phyloP scores from a whole-genome alignment of 2,329 filamentous ascomycete species.

The Aspergillus sp. region DNA sequence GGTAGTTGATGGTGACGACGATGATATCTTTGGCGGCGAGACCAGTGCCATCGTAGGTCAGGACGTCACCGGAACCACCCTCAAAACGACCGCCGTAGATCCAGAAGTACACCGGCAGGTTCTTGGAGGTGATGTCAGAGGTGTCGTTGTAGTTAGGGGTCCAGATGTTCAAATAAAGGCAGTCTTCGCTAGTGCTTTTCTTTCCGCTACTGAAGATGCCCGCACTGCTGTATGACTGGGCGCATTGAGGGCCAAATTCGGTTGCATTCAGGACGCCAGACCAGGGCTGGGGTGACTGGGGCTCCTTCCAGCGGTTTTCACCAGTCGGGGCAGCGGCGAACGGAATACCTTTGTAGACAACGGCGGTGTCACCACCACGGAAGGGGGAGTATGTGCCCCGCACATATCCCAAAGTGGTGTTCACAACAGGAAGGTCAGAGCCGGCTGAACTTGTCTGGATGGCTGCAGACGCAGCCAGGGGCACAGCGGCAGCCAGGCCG shows the following conservation, averaged over 20 bases:
- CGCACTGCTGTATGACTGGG: conserved; percentile 21
- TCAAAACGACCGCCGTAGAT: conserved; percentile 23
- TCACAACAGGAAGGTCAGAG: conserved; percentile 6
- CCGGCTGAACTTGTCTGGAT: not conserved
- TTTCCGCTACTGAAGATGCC: conserved; percentile 35
- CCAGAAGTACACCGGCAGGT: conserved; percentile 28
- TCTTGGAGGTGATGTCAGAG: conserved; percentile 16
- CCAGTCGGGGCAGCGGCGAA: conserved; percentile 19
- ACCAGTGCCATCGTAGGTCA: conserved; percentile 24
- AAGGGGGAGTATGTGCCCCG: conserved; percentile 25
- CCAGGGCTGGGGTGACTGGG: conserved; percentile 9
- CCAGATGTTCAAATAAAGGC: conserved; percentile 27
- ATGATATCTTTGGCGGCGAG: conserved; percentile 25
- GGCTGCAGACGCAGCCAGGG: not conserved
- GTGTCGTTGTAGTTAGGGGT: conserved; percentile 25
- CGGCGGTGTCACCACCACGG: conserved; percentile 19
- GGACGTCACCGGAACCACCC: conserved; percentile 19
- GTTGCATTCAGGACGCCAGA: conserved; percentile 18
- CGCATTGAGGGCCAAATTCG: conserved; percentile 26
- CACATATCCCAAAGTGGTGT: conserved; percentile 23
- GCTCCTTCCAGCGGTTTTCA: conserved; percentile 14
- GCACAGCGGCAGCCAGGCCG: conserved; percentile 1
- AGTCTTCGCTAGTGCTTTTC: conserved; percentile 31
- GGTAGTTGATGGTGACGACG: conserved; percentile 28
- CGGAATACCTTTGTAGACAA: conserved; percentile 29